Base-by-base conservation (phyloP, 2,329 filamentous ascomycete genomes). In the Colletotrichum sp. region DNA sequence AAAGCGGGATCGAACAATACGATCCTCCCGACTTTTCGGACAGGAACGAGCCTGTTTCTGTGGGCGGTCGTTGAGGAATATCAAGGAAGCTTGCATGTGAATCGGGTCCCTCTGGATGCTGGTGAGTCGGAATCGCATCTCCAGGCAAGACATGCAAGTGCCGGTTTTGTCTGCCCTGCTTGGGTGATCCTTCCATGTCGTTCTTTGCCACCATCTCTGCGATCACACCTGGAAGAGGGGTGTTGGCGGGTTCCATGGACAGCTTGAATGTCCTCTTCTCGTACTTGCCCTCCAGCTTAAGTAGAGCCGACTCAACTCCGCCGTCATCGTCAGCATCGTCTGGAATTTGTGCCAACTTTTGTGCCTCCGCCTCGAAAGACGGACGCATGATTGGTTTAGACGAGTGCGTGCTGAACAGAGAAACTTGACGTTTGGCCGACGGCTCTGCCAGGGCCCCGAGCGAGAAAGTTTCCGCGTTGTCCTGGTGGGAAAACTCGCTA, bases 221-320 rank as follows among this genome's bases (percentile, higher is more conserved):
- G 30, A 72, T 75, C 10, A 77, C 70, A 9, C 78, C 79, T 24
- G 77, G 75, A 22, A 82, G 77, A 68, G 81, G 78, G 48, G 80
- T 77, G 18, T 77, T 80, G 10, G 78, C 72, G 12, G 84, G 83
- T 59, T 87, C 85, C 77, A 87, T 86, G 16, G 85, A 88, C 15
- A 87, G 81, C 68, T 84, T 86, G 32, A 83, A 82, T 1, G 83
- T 77, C 79, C 84, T 91, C 79, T 89, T 92, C 81, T 93, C 90
- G 79, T 93, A 97, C 79, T 92, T 96, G 12, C 97, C 97, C 86
- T 99, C 97, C 1, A 99, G 89, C 81, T 99, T 99, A 80, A 96
- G 86, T 67, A 99, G 84, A 1, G 97, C 95, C n/a, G 96, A 96
- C 82, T 99, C 97, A 30, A 99, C 93, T 15, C 96, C 96, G 8